Percentiles rank a stretch among this genome's conserved stretches.
Conservation (phyloP, 768 basidiomycete species). For the Cystofilobasidium ferigula region DNA sequence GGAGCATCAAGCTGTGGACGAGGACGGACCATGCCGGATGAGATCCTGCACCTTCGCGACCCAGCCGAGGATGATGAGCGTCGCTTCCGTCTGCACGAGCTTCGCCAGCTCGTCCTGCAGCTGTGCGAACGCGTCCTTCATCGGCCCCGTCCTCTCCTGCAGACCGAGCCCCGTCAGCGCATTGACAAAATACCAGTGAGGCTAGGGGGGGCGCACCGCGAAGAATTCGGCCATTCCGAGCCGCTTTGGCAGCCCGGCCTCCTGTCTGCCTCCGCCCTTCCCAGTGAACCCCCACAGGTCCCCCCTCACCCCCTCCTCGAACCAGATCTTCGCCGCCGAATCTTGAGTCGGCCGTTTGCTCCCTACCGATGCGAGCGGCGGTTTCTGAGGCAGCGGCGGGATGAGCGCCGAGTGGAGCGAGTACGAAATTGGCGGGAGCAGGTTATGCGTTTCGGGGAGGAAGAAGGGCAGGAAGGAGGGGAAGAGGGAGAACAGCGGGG, state of each 20-base stretch:
- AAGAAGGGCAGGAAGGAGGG: not conserved
- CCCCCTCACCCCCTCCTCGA: not conserved
- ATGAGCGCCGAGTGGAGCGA: not conserved
- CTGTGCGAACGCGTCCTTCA: not conserved
- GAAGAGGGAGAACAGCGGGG: not conserved
- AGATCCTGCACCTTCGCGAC: not conserved
- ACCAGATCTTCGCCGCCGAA: not conserved
- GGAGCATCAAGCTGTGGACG: not conserved
- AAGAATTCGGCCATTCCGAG: not conserved
- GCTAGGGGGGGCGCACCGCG: not conserved
- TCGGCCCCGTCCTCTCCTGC: not conserved
- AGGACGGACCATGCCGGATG: not conserved
- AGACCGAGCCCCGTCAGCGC: not conserved
- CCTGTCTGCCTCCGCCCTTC: not conserved
- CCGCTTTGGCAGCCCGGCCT: not conserved
- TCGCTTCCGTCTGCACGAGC: not conserved
- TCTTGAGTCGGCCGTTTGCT: not conserved
- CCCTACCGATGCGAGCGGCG: not conserved
- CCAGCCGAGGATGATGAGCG: conserved; percentile 1
- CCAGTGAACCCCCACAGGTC: not conserved
- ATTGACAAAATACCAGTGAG: not conserved
- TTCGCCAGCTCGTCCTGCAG: not conserved
- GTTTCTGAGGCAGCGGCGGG: not conserved
- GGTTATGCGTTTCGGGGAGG: not conserved
- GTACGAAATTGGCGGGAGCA: not conserved